Evolutionary conservation across 495 filamentous ascomycete species (phyloP).

Genomic region (Neurospora sp.): DNA sequence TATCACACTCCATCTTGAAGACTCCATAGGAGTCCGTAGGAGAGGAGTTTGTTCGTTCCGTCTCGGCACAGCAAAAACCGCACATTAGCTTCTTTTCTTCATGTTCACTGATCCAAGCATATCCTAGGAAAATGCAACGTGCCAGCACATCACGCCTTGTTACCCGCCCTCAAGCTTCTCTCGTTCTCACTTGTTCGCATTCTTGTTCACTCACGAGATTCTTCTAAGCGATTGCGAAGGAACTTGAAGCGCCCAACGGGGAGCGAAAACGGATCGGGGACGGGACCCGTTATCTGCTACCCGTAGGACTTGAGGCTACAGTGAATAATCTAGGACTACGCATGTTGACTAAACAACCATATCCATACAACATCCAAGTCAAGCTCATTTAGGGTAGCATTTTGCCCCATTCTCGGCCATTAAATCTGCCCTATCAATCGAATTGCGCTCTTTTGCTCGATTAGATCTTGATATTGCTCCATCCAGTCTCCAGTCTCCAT

Average conservation of each 20-base stretch:
- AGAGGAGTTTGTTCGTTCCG: neutral
- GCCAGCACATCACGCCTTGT: neutral
- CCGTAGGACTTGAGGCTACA: neutral
- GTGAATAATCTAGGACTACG: neutral
- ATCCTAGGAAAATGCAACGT: neutral
- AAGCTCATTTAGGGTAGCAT: neutral
- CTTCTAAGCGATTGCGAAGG: neutral
- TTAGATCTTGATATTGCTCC: neutral
- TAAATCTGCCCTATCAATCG: neutral
- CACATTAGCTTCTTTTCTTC: neutral
- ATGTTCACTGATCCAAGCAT: neutral
- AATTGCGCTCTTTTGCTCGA: neutral
- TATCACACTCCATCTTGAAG: neutral
- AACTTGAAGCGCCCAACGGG: neutral
- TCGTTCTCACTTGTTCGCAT: neutral
- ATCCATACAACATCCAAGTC: neutral
- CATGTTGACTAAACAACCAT: neutral
- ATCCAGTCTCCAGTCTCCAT: neutral
- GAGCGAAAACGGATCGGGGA: neutral
- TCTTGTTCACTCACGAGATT: neutral
- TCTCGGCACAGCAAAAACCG: neutral
- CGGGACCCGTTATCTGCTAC: neutral
- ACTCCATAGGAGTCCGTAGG: neutral
- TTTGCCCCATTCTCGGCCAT: neutral
- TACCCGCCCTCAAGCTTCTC: neutral